Base-by-base conservation (phyloP, 768 basidiomycete genomes). In the Rhodotorula babjevae region DNA sequence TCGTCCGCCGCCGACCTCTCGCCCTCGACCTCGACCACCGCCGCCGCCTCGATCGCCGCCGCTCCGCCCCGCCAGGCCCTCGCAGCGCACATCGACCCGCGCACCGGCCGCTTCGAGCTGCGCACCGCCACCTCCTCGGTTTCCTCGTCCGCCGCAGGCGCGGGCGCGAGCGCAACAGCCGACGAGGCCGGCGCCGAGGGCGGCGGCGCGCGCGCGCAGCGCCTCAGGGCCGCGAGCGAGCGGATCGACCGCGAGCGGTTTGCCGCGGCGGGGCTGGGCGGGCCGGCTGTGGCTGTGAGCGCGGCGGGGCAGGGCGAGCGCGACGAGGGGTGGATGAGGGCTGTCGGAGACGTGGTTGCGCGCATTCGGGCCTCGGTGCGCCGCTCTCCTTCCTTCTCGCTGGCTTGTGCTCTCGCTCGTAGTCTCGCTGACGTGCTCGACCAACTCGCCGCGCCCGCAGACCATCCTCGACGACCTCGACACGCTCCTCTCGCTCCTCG, bases 401-500 rank as follows among this genome's bases (percentile, higher is more conserved):
- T 19, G 3, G 44, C 21, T 50, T 36, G 52, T 53, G 52, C 27
- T n/a, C 27, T 23, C 9, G 25, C 52, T 6, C 27, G 6, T 27
- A 4, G 14, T 46, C 36, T 36, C 36, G 36, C 4, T 36, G 9
- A 9, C 36, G 36, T 46, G n/a, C n/a, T n/a, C 44, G 6, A 12
- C 14, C 14, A 18, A 46, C 44, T 18, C 44, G 14, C 6, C 12
- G 4, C 18, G 10, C 52, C 15, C 25, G 15, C 69, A 75, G 68
- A 72, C 68, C 9, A 65, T 72, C 36, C 29, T 76, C 15, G 71
- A 72, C 68, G 75, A 72, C 36, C 62, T 76, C 61, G 69, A 70
- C 12, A 61, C 59, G 25, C 63, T 67, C n/a, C 47, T 56, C 36
- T 64, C 52, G 3, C 63, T 53, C 57, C 72, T 65, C 52, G 71